A percentile compares a stretch with the other conserved stretches of the same genome.
Conservation (phyloP, 768 basidiomycete species). For the Sutorius australiensis region DNA sequence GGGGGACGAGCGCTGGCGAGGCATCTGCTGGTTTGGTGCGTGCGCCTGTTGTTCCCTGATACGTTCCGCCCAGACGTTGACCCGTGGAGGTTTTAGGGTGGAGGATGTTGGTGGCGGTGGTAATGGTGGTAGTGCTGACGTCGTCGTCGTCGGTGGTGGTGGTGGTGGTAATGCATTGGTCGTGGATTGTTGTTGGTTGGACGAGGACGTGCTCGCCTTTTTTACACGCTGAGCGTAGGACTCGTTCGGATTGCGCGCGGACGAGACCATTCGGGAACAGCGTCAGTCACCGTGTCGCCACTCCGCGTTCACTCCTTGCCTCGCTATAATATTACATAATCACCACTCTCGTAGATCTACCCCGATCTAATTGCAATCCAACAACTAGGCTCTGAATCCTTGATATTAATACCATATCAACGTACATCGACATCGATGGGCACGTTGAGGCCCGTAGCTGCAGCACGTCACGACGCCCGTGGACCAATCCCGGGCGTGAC, state of each 20-base stretch:
- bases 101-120: neutral
- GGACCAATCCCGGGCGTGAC: constrained; percentile 15
- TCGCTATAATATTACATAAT: constrained; percentile 16
- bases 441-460: constrained; percentile 37
- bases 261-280: constrained; percentile 31
- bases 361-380: constrained; percentile 10
- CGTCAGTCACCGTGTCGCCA: constrained; percentile 21
- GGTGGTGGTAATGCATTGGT: neutral
- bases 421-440: constrained; percentile 9
- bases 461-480: constrained; percentile 12
- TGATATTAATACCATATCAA: neutral
- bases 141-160: no score
- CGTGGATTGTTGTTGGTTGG: constrained; percentile 1
- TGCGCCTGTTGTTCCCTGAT: constrained; percentile 39
- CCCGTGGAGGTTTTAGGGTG: constrained; percentile 19
- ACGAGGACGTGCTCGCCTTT: constrained; percentile 33
- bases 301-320: constrained; percentile 16
- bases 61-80: constrained; percentile 44
- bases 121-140: no score
- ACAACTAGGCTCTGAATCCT: constrained; percentile 1
- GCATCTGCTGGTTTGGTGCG: constrained; percentile 16
- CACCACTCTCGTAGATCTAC: constrained; percentile 8
- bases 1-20: constrained; percentile 10
- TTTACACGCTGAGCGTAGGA: constrained; percentile 59
- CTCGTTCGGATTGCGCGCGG: constrained; percentile 38